These are phyloP conservation scores for Trametes hirsuta DNA, from an alignment of 1,284 basidiomycete genomes.

Conservation along the genomic window DNA sequence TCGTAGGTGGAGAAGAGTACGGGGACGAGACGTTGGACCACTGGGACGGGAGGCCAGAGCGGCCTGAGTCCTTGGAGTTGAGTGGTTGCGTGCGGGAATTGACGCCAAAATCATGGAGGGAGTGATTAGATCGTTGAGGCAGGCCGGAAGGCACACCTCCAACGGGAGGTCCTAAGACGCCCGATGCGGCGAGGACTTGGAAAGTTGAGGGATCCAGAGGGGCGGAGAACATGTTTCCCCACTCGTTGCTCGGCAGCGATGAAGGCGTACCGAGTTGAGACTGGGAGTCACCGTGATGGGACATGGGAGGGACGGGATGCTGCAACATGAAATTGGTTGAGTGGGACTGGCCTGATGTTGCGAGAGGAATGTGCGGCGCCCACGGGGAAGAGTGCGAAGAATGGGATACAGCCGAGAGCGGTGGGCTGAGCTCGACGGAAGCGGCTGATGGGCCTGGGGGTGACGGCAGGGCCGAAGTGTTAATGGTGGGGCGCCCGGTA, in stretches of 20 bases:
- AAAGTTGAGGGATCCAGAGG: conserved; percentile 63
- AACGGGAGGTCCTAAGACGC: conserved; percentile 45
- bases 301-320: conserved; percentile 27
- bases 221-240: conserved; percentile 57
- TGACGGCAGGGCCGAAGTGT: conserved; percentile 38
- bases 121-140: conserved; percentile 30
- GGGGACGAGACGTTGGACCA: conserved; percentile 35
- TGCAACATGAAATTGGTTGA: conserved; percentile 32
- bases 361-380: conserved; percentile 39
- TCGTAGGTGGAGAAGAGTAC: conserved; percentile 30
- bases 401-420: conserved; percentile 41
- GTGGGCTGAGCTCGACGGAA: conserved; percentile 40
- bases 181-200: conserved; percentile 60
- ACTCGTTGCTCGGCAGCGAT: conserved; percentile 46
- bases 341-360: conserved; percentile 26
- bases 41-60: conserved; percentile 16
- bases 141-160: conserved; percentile 34
- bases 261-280: conserved; percentile 35
- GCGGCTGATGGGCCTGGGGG: conserved; percentile 35
- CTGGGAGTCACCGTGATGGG: conserved; percentile 29
- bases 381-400: conserved; percentile 46
- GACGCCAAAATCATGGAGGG: conserved; percentile 32
- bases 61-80: conserved; percentile 30
- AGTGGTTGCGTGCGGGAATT: conserved; percentile 32
- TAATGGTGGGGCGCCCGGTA: conserved; percentile 41